Percentiles rank a stretch among this genome's conserved stretches.
Conservation (phyloP, 148 eudicot genomes). For the Rheum nobile region DNA sequence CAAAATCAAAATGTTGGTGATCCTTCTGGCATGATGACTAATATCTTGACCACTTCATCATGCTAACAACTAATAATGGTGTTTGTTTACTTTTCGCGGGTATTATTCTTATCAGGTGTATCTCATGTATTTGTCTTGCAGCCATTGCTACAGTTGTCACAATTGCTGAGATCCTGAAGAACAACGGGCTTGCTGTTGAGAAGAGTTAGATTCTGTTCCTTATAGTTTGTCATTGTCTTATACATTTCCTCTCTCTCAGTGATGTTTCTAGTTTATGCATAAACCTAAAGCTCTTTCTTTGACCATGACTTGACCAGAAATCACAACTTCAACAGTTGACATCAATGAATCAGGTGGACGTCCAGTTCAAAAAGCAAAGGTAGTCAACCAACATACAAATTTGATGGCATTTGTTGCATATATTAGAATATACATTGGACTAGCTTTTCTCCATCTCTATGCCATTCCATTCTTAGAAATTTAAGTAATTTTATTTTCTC, state of each 20-base stretch:
- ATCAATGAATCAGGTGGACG: conserved; percentile 58
- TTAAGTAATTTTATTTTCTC: neutral
- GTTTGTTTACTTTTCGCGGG: neutral
- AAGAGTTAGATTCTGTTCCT: conserved; percentile 33
- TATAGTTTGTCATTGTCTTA: neutral
- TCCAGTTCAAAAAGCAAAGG: conserved; percentile 69
- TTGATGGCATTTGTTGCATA: neutral
- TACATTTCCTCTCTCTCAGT: neutral
- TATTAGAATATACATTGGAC: neutral
- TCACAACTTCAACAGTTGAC: conserved; percentile 52
- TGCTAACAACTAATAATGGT: neutral
- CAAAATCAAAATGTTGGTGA: neutral
- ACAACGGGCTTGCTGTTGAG: conserved; percentile 60
- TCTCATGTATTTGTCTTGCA: conserved; percentile 19
- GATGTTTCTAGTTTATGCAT: neutral
- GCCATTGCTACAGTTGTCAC: conserved; percentile 72
- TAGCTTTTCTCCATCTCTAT: neutral
- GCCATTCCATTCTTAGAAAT: neutral
- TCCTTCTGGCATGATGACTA: neutral
- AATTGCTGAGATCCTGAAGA: conserved; percentile 63
- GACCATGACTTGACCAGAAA: conserved; percentile 24
- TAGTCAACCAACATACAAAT: conserved; percentile 2
- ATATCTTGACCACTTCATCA: neutral
- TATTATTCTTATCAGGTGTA: neutral
- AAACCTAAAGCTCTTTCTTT: neutral